Conservation (phyloP, 768 basidiomycete genomes). For the Serendipita sp. region DNA sequence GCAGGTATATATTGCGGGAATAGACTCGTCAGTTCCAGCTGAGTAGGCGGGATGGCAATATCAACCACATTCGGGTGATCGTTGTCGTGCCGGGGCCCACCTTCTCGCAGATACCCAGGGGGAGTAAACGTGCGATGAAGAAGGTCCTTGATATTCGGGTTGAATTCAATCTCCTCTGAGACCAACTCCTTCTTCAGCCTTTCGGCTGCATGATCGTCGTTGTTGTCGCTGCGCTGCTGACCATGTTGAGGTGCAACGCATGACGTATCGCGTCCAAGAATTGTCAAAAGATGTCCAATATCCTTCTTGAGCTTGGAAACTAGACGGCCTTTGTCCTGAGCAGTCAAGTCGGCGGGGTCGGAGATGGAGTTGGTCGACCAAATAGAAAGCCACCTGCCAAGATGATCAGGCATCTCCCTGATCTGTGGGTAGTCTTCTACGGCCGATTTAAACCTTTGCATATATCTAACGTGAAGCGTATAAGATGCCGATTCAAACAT, state of each 20-base stretch:
- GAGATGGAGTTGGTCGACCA: background rate
- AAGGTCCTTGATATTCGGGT: background rate
- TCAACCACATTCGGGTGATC: slow-evolving; percentile 38
- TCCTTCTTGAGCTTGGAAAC: background rate
- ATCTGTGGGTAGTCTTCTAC: background rate
- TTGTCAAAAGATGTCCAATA: background rate
- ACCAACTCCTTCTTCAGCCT: too few species aligned
- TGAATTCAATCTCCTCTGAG: slow-evolving; percentile 24
- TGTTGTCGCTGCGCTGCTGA: background rate
- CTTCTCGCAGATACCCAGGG: slow-evolving; percentile 34
- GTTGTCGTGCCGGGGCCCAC: slow-evolving; percentile 54
- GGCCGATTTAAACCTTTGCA: background rate
- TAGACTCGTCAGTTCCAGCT: slow-evolving; percentile 40
- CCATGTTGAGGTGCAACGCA: background rate
- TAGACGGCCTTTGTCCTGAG: background rate
- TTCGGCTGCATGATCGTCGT: slow-evolving; percentile 11
- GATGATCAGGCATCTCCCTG: background rate
- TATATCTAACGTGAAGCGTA: background rate
- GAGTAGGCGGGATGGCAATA: slow-evolving; percentile 55
- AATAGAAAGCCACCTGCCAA: background rate
- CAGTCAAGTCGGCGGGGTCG: background rate
- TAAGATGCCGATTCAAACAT: background rate
- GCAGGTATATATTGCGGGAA: slow-evolving; percentile 44
- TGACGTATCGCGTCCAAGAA: background rate
- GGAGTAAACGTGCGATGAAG: slow-evolving; percentile 23